Percentiles rank a stretch among this genome's conserved stretches.
Conservation (phyloP, 805 yeast genomes). For the Schizosaccharomyces lindneri region DNA sequence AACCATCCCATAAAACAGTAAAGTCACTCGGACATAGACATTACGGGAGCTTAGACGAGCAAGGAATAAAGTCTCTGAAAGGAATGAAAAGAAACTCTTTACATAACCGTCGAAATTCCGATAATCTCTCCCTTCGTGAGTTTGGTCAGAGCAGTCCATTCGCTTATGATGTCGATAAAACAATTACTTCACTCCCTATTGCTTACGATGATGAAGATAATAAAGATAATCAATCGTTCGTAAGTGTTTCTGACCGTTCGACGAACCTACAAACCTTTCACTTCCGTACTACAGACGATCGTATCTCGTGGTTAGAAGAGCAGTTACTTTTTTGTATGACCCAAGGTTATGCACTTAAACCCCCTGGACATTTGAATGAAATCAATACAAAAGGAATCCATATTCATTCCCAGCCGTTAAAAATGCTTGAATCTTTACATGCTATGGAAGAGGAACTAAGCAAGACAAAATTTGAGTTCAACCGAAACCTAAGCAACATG, state of each 20-base stretch:
- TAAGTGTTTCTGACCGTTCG: background rate
- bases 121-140: background rate
- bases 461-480: background rate
- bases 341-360: background rate
- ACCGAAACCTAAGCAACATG: background rate
- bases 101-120: background rate
- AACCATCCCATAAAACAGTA: background rate
- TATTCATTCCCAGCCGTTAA: background rate
- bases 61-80: background rate
- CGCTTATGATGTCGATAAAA: background rate
- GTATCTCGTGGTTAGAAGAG: background rate
- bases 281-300: background rate
- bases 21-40: background rate
- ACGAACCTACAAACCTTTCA: background rate
- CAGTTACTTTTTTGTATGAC: background rate
- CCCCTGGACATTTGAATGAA: background rate
- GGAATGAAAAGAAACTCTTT: background rate
- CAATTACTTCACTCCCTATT: background rate
- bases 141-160: background rate
- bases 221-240: background rate
- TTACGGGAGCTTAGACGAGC: background rate
- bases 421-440: background rate
- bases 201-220: background rate
- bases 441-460: background rate
- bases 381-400: background rate